A percentile compares a stretch with the other conserved stretches of the same genome.
Evolutionary conservation across 768 basidiomycete genomes (phyloP).

Genomic region (Leccinum incarnatum): DNA sequence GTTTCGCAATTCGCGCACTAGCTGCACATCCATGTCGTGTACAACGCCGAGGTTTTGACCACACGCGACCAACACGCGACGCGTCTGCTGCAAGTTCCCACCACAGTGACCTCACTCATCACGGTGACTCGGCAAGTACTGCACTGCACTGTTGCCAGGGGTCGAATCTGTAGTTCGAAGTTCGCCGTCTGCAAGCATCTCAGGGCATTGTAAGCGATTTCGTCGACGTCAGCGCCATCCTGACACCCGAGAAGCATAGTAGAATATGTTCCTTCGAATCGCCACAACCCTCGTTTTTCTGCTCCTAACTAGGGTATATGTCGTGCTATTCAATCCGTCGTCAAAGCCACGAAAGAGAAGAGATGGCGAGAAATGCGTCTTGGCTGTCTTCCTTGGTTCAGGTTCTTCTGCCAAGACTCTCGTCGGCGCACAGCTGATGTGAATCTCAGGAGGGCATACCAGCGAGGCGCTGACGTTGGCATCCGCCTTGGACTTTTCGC

Average conservation of each 20-base stretch:
- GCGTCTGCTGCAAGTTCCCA: conserved; percentile 12
- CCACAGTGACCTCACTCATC: neutral
- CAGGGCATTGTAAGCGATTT: neutral
- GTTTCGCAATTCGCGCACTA: conserved; percentile 53
- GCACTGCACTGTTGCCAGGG: neutral
- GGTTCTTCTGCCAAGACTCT: conserved; percentile 46
- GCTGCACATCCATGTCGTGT: conserved; percentile 43
- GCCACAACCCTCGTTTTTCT: conserved; percentile 8
- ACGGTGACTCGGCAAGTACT: too few relatives aligned
- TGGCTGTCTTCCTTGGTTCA: conserved; percentile 93
- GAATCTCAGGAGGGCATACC: conserved; percentile 82
- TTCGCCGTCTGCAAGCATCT: neutral
- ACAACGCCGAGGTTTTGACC: neutral
- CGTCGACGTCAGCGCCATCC: neutral
- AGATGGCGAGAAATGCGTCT: conserved; percentile 34
- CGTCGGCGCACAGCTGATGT: conserved; percentile 7
- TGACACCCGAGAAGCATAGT: neutral
- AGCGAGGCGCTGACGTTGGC: conserved; percentile 77
- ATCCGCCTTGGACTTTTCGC: conserved; percentile 66
- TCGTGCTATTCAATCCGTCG: conserved; percentile 12
- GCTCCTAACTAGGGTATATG: conserved; percentile 18
- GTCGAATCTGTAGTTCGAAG: neutral
- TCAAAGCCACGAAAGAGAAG: conserved; percentile 15
- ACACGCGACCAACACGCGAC: neutral
- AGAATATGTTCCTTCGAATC: conserved; percentile 17